Evolutionary conservation across 2,329 filamentous ascomycete species (phyloP).

Genomic region (Monosporascus cannonballus): DNA sequence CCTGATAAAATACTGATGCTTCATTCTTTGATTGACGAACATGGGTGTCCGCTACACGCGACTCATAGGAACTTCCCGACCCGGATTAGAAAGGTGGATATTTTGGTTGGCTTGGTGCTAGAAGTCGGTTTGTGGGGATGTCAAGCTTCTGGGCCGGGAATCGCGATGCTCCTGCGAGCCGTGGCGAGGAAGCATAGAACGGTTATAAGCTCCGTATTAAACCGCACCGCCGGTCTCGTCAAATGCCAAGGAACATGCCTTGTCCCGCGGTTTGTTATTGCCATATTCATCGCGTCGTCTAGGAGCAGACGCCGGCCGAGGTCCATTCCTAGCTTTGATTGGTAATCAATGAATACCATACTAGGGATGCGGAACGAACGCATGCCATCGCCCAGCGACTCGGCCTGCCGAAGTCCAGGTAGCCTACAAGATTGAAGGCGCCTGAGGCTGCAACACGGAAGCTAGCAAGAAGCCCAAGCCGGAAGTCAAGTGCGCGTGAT

Average conservation of each 20-base stretch:
- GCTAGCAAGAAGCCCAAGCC: not conserved
- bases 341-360: not conserved
- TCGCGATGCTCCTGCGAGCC: not conserved
- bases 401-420: not conserved
- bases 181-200: not conserved
- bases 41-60: slow-evolving; percentile 12
- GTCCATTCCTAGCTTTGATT: no score
- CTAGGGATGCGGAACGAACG: not conserved
- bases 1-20: not conserved
- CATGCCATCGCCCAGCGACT: not conserved
- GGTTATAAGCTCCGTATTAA: not conserved
- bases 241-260: not conserved
- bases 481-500: not conserved
- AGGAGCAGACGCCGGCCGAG: not conserved
- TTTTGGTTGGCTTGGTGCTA: not conserved
- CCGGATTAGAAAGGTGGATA: not conserved
- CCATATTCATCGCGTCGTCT: not conserved
- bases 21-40: not conserved
- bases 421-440: not conserved
- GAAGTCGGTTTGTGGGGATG: not conserved
- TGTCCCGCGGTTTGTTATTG: not conserved
- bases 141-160: not conserved
- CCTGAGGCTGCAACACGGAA: not conserved
- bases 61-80: slow-evolving; percentile 4
- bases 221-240: not conserved